Conservation (phyloP, 2,329 filamentous ascomycete genomes). For the Zopfia rhizophila region DNA sequence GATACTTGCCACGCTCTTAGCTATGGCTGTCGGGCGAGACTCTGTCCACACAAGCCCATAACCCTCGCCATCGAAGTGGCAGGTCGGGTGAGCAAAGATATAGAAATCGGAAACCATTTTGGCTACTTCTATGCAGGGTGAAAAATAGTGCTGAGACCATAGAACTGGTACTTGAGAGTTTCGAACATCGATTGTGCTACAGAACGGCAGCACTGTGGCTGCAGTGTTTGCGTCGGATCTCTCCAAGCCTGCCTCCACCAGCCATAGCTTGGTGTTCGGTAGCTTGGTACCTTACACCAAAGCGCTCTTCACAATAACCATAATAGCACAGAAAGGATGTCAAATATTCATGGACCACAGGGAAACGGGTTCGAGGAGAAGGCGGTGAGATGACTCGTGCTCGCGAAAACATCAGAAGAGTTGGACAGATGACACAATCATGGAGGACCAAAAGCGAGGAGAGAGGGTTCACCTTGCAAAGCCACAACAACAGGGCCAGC, state of each 20-base stretch:
- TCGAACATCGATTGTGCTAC: constrained; percentile 35
- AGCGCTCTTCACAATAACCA: constrained; percentile 42
- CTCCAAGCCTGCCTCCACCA: constrained; percentile 31
- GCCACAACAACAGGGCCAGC: constrained; percentile 24
- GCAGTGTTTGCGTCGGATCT: constrained; percentile 41
- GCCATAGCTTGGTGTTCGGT: constrained; percentile 31
- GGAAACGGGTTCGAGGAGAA: constrained; percentile 30
- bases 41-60: constrained; percentile 25
- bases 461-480: constrained; percentile 34
- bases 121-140: constrained; percentile 28
- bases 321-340: constrained; percentile 35
- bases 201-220: constrained; percentile 39
- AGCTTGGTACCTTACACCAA: constrained; percentile 39
- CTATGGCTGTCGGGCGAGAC: constrained; percentile 29
- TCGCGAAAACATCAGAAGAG: constrained; percentile 32
- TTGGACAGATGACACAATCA: constrained; percentile 49
- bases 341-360: constrained; percentile 30
- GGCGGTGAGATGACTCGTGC: constrained; percentile 52
- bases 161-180: constrained; percentile 29
- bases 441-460: constrained; percentile 14
- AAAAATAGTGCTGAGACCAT: constrained; percentile 24
- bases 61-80: constrained; percentile 18
- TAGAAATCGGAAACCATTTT: constrained; percentile 11
- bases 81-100: constrained; percentile 21
- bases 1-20: constrained; percentile 26